These are phyloP conservation scores for Mortierella sp. DNA, from an alignment of 371 early-diverging fungal species.

Conservation along the genomic window DNA sequence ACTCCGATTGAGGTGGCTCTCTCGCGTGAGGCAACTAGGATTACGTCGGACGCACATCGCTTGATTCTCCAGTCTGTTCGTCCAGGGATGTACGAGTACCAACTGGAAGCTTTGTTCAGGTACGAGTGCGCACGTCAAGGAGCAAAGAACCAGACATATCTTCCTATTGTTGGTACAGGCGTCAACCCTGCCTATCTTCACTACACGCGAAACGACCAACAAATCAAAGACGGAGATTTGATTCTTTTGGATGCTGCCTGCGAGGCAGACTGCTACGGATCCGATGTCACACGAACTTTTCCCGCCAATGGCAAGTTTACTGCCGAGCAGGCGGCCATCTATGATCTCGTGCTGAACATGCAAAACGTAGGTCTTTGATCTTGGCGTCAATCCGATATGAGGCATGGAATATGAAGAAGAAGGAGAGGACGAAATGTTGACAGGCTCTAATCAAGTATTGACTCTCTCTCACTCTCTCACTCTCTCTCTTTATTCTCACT, in stretches of 20 bases:
- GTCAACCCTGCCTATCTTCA: constrained; percentile 67
- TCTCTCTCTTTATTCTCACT: background rate
- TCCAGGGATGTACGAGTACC: constrained; percentile 62
- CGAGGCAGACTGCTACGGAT: constrained; percentile 83
- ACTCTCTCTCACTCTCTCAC: background rate
- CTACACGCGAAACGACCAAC: constrained; percentile 61
- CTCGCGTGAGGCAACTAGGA: constrained; percentile 54
- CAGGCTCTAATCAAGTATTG: background rate
- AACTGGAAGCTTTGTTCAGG: constrained; percentile 66
- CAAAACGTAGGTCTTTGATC: constrained; percentile 64
- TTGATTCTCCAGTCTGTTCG: constrained; percentile 56
- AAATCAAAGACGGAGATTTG: constrained; percentile 64
- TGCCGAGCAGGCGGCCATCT: constrained; percentile 76
- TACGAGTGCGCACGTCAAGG: constrained; percentile 63
- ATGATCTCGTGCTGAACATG: constrained; percentile 85
- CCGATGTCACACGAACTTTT: constrained; percentile 91
- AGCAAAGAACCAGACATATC: constrained; percentile 59
- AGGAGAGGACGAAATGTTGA: background rate
- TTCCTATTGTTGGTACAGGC: constrained; percentile 71
- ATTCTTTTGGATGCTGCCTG: constrained; percentile 91
- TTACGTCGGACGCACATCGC: constrained; percentile 64
- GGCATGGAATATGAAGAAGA: background rate
- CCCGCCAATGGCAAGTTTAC: constrained; percentile 86
- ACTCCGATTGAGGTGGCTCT: constrained; percentile 61
- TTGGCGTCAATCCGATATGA: constrained; percentile 7